Conservation (phyloP, 768 basidiomycete genomes). For the Leucogyrophana mollusca region DNA sequence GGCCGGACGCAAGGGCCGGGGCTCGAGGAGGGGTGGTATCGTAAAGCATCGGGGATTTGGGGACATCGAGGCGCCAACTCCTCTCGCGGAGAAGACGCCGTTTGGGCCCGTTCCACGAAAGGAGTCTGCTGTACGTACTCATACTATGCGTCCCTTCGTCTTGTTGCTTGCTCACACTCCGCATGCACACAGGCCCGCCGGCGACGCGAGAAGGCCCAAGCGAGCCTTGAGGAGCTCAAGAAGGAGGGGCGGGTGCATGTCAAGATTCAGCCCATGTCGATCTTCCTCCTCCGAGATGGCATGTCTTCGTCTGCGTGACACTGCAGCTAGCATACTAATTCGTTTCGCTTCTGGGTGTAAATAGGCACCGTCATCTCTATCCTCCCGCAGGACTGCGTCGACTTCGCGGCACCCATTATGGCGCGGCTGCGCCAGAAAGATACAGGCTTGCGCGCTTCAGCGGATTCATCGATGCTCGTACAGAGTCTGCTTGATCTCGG, state of each 20-base stretch:
- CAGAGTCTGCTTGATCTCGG: slow-evolving; percentile 64
- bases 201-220: slow-evolving; percentile 10
- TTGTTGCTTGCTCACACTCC: neutral
- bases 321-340: neutral
- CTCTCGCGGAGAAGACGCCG: neutral
- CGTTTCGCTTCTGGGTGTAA: neutral
- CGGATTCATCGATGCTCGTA: slow-evolving; percentile 67
- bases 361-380: slow-evolving; percentile 66
- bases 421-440: slow-evolving; percentile 57
- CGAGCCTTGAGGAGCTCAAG: slow-evolving; percentile 33
- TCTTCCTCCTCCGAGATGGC: slow-evolving; percentile 70
- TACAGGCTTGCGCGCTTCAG: slow-evolving; percentile 58
- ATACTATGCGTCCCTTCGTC: neutral
- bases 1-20: neutral
- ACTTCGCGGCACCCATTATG: slow-evolving; percentile 55
- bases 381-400: slow-evolving; percentile 41
- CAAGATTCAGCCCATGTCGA: slow-evolving; percentile 59
- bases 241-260: slow-evolving; percentile 60
- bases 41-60: slow-evolving; percentile 2
- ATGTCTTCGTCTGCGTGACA: slow-evolving; percentile 11
- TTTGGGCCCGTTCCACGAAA: neutral
- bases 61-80: neutral
- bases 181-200: slow-evolving; percentile 4
- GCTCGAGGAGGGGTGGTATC: neutral
- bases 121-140: slow-evolving; percentile 8